phyloP scores from a whole-genome alignment of 441 rosid genomes.

The Mallotus japonicus region DNA sequence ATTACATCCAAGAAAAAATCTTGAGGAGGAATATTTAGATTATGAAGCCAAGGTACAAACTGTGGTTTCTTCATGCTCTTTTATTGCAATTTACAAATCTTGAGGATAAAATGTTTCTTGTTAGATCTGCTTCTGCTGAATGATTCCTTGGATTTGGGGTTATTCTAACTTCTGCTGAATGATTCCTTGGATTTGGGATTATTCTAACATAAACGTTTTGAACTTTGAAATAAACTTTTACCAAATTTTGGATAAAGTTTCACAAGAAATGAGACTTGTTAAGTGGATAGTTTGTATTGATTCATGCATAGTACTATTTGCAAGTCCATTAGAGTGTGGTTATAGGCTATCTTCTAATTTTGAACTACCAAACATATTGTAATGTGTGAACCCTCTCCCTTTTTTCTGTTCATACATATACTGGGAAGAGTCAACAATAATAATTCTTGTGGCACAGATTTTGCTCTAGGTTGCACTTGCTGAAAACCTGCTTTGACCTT shows the following conservation, averaged over 20 bases:
- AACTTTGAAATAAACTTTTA: not conserved
- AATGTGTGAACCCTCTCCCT: not conserved
- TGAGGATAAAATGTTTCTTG: not conserved
- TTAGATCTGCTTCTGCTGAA: not conserved
- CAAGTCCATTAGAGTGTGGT: not conserved
- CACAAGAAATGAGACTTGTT: not conserved
- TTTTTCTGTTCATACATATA: not conserved
- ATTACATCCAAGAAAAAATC: conserved; percentile 72
- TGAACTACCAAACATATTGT: not conserved
- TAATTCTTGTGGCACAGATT: not conserved
- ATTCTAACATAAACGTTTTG: not conserved
- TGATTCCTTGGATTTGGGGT: not conserved
- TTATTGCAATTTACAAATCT: not conserved
- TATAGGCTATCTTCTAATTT: not conserved
- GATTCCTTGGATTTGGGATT: not conserved
- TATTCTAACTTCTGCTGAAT: not conserved
- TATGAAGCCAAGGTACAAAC: conserved; percentile 80
- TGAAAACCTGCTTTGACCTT: not conserved
- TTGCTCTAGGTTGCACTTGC: not conserved
- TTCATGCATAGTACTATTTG: not conserved
- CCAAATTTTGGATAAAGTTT: not conserved
- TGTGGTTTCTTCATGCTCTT: not conserved
- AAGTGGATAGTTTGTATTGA: not conserved
- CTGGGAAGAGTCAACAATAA: not conserved
- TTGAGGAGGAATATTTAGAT: conserved; percentile 88